Base-by-base conservation (phyloP, 2,329 filamentous ascomycete species). In the Scolecobasidium constrictum region DNA sequence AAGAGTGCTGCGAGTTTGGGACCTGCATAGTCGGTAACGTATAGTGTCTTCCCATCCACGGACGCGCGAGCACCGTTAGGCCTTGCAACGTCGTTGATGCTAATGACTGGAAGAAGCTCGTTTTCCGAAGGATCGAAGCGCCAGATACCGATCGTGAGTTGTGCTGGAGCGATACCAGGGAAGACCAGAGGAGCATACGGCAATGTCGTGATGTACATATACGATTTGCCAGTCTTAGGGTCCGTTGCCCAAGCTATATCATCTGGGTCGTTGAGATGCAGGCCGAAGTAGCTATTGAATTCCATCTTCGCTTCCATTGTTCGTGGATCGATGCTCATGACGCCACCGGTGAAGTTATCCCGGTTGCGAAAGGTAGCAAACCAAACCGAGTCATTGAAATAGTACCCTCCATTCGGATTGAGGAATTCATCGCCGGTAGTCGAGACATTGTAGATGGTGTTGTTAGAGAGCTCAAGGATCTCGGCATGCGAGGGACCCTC, bases 401-500 rank as follows among this genome's bases (percentile, higher is more conserved):
- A 49, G n/a, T 51, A 50, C 13, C 50, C 53, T 19, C 54, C 54
- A 34, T 54, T 53, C n/a, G 54, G 44, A 34, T 53, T 53, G 23
- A 39, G 4, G 2, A 20, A 45, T n/a, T 47, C 40, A 4, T 51
- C 52, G 15, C 46, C 36, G 3, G 50, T 50, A 11, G 47, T 37
- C n/a, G n/a, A n/a, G 22, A 55, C 13, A 35, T 34, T 31, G 20
- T 15, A 40, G 16, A 38, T 28, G 7, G 4, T 12, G 5, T 45
- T 28, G 13, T 36, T 41, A 19, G 33, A 26, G 12, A 45, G 34
- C 20, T 44, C 18, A 18, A 44, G 23, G 37, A 34, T 19, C 20
- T 35, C 21, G 16, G 41, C 18, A 11, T 20, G 22, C 4, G 35
- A n/a, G 17, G 17, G 5, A 18, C 5, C 20, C 11, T 39, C 22